Base-by-base conservation (phyloP, 2,329 filamentous ascomycete species). In the Aspergillus spinulosporus region DNA sequence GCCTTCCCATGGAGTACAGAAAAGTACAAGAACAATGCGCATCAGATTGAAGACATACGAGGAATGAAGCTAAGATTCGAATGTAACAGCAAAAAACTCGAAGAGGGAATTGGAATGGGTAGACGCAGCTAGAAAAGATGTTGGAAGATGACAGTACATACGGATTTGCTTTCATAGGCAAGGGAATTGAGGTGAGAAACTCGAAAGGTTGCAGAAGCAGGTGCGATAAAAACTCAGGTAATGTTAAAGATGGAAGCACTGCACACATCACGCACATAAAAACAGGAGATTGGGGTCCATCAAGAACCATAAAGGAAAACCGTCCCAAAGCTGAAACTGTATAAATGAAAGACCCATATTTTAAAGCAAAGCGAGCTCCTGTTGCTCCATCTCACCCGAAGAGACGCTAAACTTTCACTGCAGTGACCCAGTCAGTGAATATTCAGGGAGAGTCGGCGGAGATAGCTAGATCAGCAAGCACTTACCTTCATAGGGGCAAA, bases 401-500 rank as follows among this genome's bases (percentile, higher is more conserved):
- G 66, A 67, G 66, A 72, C 67, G 68, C 69, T 73, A 12, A 32
- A 12, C 68, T 72, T 74, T 66, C 65, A 68, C 64, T 68, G 59
- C 50, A 49, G 36, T 11, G 7, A 31, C 31, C 14, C 31, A 3
- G 14, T 57, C 46, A 57, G 45, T 5, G 28, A 62, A 59, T 40
- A 15, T 11, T 11, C 14, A 12, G 44, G 39, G 29, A 9, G 12
- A 21, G 7, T 29, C 12, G 11, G 36, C 5, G 12, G 12, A 3
- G 4, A 11, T 9, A 5, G 34, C 57, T 28, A 55, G 42, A 31
- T 26, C 31, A 36, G 31, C 4, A 21, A 36, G 42, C 37, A 74
- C 75, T 66, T 73, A 86, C 84, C 82, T 87, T 87, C 83, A 87
- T 84, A 58, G 84, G 84, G 69, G 84, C 83, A 76, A 84, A 88